Percentiles rank a stretch among this genome's conserved stretches.
Evolutionary conservation across 73 alveolate species (phyloP).

Genomic region (Uronychia binucleata): DNA sequence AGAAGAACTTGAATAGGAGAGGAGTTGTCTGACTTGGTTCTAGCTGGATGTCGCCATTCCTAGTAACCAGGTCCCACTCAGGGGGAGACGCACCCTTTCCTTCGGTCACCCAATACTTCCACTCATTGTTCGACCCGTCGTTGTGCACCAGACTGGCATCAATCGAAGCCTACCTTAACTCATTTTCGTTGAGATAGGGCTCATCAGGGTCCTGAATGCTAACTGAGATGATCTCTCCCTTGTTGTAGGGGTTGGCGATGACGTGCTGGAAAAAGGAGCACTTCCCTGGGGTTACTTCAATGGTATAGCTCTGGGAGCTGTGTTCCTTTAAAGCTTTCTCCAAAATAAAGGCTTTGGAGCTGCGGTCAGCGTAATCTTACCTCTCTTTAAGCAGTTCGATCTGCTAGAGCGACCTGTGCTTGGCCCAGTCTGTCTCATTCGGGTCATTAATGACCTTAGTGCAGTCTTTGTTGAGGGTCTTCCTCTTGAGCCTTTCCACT

Average conservation of each 20-base stretch:
- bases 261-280: constrained; percentile 25
- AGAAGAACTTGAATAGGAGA: constrained; percentile 52
- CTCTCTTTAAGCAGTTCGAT: constrained; percentile 45
- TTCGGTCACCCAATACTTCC: constrained; percentile 64
- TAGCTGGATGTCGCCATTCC: constrained; percentile 31
- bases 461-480: constrained; percentile 12
- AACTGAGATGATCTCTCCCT: constrained; percentile 28
- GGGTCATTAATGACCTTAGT: constrained; percentile 24
- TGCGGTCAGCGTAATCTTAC: neutral
- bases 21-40: constrained; percentile 54
- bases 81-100: constrained; percentile 57
- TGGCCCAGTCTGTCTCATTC: constrained; percentile 49
- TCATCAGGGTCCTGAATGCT: constrained; percentile 56
- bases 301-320: neutral
- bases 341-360: constrained; percentile 22
- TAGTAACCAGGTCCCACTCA: constrained; percentile 62
- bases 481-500: constrained; percentile 53
- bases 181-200: neutral
- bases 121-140: constrained; percentile 40
- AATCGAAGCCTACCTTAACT: constrained; percentile 1
- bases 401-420: constrained; percentile 22
- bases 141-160: constrained; percentile 23
- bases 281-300: constrained; percentile 60
- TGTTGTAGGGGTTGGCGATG: constrained; percentile 33
- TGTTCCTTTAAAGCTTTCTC: constrained; percentile 40